Percentiles rank a stretch among this genome's conserved stretches.
Evolutionary conservation across 139 green algal species (phyloP).

Genomic region (Gonium pectorale): DNA sequence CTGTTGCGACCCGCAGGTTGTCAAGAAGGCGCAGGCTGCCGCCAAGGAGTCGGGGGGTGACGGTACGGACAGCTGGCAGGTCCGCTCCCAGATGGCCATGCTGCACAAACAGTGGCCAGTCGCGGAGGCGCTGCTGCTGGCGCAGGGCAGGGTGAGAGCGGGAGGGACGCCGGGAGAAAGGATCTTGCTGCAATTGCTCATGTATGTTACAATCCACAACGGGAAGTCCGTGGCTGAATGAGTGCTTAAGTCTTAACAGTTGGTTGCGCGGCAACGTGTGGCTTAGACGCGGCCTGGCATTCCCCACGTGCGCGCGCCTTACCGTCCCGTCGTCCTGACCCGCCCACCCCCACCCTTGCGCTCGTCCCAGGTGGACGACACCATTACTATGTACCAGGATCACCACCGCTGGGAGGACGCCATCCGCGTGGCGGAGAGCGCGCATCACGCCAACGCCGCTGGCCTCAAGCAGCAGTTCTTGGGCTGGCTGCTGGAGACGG

Average conservation of each 20-base stretch:
- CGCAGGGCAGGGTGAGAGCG: conserved; percentile 65
- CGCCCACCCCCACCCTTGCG: background rate
- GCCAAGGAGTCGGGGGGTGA: conserved; percentile 55
- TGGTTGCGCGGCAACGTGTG: no score
- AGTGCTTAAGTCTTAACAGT: no score
- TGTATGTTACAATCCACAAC: no score
- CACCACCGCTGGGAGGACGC: conserved; percentile 77
- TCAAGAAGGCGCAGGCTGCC: conserved; percentile 34
- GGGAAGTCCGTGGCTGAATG: no score
- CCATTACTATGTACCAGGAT: conserved; percentile 59
- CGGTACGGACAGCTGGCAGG: conserved; percentile 59
- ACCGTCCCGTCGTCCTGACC: no score
- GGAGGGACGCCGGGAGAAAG: no score
- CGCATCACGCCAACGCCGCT: conserved; percentile 63
- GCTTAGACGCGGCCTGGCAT: no score
- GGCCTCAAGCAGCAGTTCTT: conserved; percentile 70
- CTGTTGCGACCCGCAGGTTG: conserved; percentile 42
- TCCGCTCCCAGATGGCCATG: conserved; percentile 72
- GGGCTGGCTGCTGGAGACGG: conserved; percentile 73
- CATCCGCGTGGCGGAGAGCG: conserved; percentile 74
- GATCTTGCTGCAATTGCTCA: no score
- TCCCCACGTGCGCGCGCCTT: no score
- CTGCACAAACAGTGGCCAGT: conserved; percentile 77
- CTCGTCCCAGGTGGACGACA: conserved; percentile 31
- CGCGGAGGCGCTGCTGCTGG: conserved; percentile 78